Conservation (phyloP, 2,329 filamentous ascomycete genomes). For the Fusarium buxicola region DNA sequence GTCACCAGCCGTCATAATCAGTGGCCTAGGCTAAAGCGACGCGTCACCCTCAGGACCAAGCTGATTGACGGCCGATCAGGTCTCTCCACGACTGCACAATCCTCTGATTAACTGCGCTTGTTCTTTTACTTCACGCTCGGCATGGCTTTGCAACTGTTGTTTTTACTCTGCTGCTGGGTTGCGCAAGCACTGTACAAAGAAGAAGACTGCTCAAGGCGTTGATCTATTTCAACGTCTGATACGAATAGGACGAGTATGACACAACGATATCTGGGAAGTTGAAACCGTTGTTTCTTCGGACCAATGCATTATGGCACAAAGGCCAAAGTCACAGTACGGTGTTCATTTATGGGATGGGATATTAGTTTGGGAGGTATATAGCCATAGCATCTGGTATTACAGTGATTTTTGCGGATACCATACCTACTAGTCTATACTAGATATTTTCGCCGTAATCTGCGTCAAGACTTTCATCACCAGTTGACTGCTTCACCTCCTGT, state of each 20-base stretch:
- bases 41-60: conserved; percentile 42
- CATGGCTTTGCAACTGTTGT: conserved; percentile 26
- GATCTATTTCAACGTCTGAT: conserved; percentile 26
- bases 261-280: conserved; percentile 19
- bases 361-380: conserved; percentile 16
- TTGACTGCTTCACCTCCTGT: conserved; percentile 41
- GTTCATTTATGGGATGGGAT: conserved; percentile 14
- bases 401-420: conserved; percentile 38
- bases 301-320: conserved; percentile 12
- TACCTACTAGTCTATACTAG: conserved; percentile 25
- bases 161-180: conserved; percentile 30
- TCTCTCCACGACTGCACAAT: conserved; percentile 49
- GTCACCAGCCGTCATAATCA: conserved; percentile 17
- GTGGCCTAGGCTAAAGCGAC: conserved; percentile 39
- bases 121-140: conserved; percentile 34
- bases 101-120: conserved; percentile 44
- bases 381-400: conserved; percentile 27
- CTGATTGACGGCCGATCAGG: conserved; percentile 46
- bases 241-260: conserved; percentile 28
- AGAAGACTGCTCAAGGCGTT: conserved; percentile 14
- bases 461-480: conserved; percentile 29
- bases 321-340: conserved; percentile 4
- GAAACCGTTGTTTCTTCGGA: conserved; percentile 12
- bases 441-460: conserved; percentile 19
- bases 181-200: conserved; percentile 19